Evolutionary conservation across 805 yeast species (phyloP).

Genomic region (Metschnikowia continentalis): DNA sequence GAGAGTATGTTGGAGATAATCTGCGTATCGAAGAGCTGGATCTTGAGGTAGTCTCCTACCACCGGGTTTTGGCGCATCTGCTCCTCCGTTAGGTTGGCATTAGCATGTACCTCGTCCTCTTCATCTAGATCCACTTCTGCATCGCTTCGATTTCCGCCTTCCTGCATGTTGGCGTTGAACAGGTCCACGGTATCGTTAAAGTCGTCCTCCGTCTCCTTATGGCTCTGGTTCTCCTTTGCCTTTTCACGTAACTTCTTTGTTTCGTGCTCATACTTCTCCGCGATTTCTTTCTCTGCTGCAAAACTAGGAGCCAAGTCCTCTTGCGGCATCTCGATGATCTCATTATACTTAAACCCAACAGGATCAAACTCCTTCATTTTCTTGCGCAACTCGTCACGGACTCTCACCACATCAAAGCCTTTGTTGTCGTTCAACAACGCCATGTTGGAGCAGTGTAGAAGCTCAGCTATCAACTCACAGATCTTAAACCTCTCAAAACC

Average conservation of each 20-base stretch:
- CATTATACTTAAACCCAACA: slow-evolving; percentile 43
- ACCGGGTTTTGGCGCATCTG: slow-evolving; percentile 41
- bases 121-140: slow-evolving; percentile 25
- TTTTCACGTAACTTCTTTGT: slow-evolving; percentile 10
- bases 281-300: slow-evolving; percentile 17
- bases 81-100: slow-evolving; percentile 41
- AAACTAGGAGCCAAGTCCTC: slow-evolving; percentile 15
- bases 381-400: slow-evolving; percentile 34
- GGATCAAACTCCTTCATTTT: slow-evolving; percentile 43
- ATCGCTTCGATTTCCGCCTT: slow-evolving; percentile 19
- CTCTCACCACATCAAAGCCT: slow-evolving; percentile 39
- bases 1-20: slow-evolving; percentile 38
- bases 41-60: slow-evolving; percentile 41
- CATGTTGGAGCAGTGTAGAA: slow-evolving; percentile 46
- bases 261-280: slow-evolving; percentile 16
- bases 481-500: slow-evolving; percentile 46
- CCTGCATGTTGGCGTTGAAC: slow-evolving; percentile 26
- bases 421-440: slow-evolving; percentile 42
- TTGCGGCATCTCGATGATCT: slow-evolving; percentile 35
- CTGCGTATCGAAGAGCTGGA: slow-evolving; percentile 41
- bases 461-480: slow-evolving; percentile 44
- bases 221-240: slow-evolving; percentile 4
- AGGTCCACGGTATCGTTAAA: slow-evolving; percentile 36
- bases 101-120: slow-evolving; percentile 41
- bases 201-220: slow-evolving; percentile 11